A percentile compares a stretch with the other conserved stretches of the same genome.
Conservation (phyloP, 1,139 yeast species). For the Entelexis paramagnoliae region DNA sequence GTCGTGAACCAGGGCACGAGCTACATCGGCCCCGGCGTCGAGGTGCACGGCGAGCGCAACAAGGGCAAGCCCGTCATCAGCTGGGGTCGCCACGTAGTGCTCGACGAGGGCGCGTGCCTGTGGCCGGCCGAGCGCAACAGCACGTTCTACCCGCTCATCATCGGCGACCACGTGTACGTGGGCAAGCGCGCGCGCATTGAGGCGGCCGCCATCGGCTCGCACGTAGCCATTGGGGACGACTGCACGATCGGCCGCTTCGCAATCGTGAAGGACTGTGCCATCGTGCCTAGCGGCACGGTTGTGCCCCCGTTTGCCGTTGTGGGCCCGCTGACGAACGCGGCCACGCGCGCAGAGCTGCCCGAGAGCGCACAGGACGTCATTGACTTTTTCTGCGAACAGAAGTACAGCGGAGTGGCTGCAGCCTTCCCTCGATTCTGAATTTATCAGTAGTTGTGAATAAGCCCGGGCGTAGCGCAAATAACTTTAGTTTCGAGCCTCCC, state of each 20-base stretch:
- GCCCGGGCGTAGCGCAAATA: too few relatives aligned
- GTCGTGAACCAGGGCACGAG: constrained; percentile 42
- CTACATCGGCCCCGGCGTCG: constrained; percentile 32
- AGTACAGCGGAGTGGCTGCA: constrained; percentile 3
- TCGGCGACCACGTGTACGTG: constrained; percentile 52
- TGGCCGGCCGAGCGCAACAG: constrained; percentile 20
- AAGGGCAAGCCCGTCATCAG: constrained; percentile 38
- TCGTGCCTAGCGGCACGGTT: constrained; percentile 40
- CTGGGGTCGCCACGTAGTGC: constrained; percentile 43
- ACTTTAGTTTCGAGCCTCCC: too few relatives aligned
- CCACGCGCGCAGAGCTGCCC: constrained; percentile 26
- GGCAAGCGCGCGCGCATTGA: constrained; percentile 39
- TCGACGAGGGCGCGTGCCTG: constrained; percentile 20
- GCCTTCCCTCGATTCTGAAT: constrained; percentile 5
- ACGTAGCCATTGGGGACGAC: constrained; percentile 48
- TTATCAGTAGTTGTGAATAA: too few relatives aligned
- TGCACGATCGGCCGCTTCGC: constrained; percentile 45
- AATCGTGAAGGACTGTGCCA: constrained; percentile 54
- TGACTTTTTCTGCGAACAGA: constrained; percentile 27
- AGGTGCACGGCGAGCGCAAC: constrained; percentile 38
- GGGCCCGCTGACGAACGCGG: constrained; percentile 44
- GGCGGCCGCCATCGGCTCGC: constrained; percentile 37
- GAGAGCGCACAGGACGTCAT: constrained; percentile 32
- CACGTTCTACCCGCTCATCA: constrained; percentile 33
- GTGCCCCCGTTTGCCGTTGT: constrained; percentile 49